These are phyloP conservation scores for Annulohypoxylon moriforme DNA, from an alignment of 495 filamentous ascomycete genomes.

Conservation along the genomic window DNA sequence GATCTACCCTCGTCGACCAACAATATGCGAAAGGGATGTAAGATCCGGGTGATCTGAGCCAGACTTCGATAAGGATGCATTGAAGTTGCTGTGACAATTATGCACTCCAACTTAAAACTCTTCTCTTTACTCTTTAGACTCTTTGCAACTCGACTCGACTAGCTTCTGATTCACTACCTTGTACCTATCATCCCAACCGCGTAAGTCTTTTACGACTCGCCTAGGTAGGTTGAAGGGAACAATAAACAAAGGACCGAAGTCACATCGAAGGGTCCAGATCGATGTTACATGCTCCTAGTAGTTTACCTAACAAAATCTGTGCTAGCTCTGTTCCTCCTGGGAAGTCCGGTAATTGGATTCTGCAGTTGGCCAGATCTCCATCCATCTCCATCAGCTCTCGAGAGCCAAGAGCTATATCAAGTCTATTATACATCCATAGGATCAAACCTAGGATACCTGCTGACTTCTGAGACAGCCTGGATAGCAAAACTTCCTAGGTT, in stretches of 20 bases:
- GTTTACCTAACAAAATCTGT: slow-evolving; percentile 10
- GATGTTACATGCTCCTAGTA: slow-evolving; percentile 20
- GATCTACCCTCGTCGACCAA: slow-evolving; percentile 32
- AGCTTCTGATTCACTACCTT: not conserved
- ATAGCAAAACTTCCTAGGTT: not conserved
- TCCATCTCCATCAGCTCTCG: not conserved
- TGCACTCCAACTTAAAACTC: slow-evolving; percentile 6
- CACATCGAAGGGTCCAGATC: slow-evolving; percentile 24
- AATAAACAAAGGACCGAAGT: slow-evolving; percentile 25
- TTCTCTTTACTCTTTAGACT: not conserved
- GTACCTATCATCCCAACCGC: not conserved
- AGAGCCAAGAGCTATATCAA: slow-evolving; percentile 32
- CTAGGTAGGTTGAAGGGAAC: slow-evolving; percentile 22
- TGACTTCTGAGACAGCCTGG: slow-evolving; percentile 4
- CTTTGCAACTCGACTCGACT: not conserved
- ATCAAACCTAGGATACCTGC: not conserved
- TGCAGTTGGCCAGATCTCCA: slow-evolving; percentile 33
- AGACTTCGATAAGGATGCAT: slow-evolving; percentile 16
- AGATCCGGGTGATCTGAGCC: slow-evolving; percentile 27
- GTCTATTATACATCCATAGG: slow-evolving; percentile 19
- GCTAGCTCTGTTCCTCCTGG: not conserved
- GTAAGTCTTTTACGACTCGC: slow-evolving; percentile 10
- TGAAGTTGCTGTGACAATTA: slow-evolving; percentile 17
- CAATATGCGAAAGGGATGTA: slow-evolving; percentile 18
- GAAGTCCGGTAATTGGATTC: slow-evolving; percentile 25